Base-by-base conservation (phyloP, 306 rosid species). In the Cucumis cinereus region DNA sequence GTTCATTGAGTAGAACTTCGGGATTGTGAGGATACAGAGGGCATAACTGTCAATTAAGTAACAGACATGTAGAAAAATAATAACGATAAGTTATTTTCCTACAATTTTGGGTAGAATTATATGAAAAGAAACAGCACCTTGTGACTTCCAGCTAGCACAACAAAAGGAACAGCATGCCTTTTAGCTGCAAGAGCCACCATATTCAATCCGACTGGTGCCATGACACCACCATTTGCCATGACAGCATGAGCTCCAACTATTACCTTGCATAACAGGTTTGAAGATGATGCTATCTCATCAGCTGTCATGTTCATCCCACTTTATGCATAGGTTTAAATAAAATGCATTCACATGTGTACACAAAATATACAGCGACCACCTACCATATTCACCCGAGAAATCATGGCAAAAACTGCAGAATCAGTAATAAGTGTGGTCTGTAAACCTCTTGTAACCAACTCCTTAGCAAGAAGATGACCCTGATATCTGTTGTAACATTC, bases 111-210 rank as follows among this genome's bases (percentile, higher is more conserved):
- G n/a, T 59, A 26, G 66, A 59, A 26, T 26, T 59, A 59, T 24
- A 24, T 16, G 55, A 50, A 45, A 45, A 45, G 16, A 5, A 45
- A 58, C 41, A 45, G 82, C 74, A 95, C 99, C 98, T 95, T 95
- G 86, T 95, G 99, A 88, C 92, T 95, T 5, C 99, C 99, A 45
- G 97, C 98, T 77, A 95, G 97, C 43, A 95, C 97, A 52, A 90
- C 99, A 90, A 92, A 95, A 59, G 98, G 99, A 58, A 95, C 98
- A 55, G 98, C 97, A 82, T 95, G 99, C 90, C 92, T 90, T 79
- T 88, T 86, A 61, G 99, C 99, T 67, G 99, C 98, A 84, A 95
- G 99, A 72, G 98, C 97, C 81, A 92, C 93, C 99, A 95, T 95
- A 86, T 90, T 86, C 85, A 90, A 88, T 75, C 99, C 99, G 40